These are phyloP conservation scores for Geoglossum glabrum DNA, from an alignment of 495 filamentous ascomycete species.

Conservation along the genomic window DNA sequence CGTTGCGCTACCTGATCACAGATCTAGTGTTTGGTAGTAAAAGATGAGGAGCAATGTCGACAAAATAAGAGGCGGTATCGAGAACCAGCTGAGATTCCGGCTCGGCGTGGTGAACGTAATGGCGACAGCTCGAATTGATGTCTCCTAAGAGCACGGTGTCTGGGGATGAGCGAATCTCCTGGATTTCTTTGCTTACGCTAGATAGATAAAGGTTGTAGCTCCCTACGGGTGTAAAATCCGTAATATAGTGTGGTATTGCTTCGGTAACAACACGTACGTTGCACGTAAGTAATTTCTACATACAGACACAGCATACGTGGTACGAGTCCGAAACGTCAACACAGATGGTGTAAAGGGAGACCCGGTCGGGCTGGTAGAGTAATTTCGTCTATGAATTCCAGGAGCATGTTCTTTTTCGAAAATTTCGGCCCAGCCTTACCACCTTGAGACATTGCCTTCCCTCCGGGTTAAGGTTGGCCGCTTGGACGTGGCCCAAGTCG, in stretches of 20 bases:
- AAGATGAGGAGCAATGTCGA: background rate
- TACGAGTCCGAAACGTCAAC: background rate
- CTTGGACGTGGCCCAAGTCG: background rate
- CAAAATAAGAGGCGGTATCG: background rate
- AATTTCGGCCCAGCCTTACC: background rate
- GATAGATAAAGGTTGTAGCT: background rate
- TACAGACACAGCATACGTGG: background rate
- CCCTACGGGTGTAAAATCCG: background rate
- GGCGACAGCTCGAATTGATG: background rate
- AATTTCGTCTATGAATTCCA: background rate
- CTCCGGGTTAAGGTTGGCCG: background rate
- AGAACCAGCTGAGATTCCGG: background rate
- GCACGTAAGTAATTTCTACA: background rate
- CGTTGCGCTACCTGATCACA: background rate
- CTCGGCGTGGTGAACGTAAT: background rate
- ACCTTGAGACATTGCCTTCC: background rate
- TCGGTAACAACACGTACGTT: background rate
- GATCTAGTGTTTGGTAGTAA: background rate
- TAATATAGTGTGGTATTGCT: background rate
- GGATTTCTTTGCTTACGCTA: background rate
- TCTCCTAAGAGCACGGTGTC: background rate
- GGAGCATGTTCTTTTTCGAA: no score
- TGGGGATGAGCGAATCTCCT: background rate
- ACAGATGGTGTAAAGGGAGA: background rate
- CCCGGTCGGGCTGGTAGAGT: background rate